Conservation (phyloP, 2,329 filamentous ascomycete genomes). For the Xylariaceae sp. region DNA sequence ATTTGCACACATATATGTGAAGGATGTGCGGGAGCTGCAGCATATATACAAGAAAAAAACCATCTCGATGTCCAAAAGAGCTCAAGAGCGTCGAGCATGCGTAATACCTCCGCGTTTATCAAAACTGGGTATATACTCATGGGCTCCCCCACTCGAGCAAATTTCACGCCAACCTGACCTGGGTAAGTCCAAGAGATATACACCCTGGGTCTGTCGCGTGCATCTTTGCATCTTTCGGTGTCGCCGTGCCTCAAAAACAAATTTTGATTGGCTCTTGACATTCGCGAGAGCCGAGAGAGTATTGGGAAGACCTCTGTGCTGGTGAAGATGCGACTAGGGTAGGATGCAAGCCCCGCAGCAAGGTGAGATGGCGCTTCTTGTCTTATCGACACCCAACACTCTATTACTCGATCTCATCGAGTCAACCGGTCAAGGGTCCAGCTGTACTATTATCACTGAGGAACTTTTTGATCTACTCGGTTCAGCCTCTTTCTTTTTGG, state of each 20-base stretch:
- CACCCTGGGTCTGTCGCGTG: no score
- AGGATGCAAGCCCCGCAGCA: conserved; percentile 12
- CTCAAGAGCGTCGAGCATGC: no score
- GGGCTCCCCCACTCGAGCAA: neutral
- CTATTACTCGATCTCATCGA: conserved; percentile 31
- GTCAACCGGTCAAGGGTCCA: no score
- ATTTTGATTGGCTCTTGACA: conserved; percentile 5
- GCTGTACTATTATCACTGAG: no score
- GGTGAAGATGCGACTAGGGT: conserved; percentile 6
- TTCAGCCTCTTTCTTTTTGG: no score
- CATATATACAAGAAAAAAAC: no score
- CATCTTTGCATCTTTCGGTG: conserved; percentile 3
- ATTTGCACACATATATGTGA: neutral
- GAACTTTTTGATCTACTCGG: no score
- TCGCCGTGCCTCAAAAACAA: conserved; percentile 3
- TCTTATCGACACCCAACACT: conserved; percentile 22
- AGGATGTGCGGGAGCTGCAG: neutral
- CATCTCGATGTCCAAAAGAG: no score
- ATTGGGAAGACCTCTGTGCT: no score
- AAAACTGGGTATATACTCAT: neutral
- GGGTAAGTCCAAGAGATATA: neutral
- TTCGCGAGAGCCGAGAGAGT: neutral
- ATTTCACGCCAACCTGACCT: neutral
- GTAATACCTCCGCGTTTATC: neutral
- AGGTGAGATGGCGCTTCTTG: conserved; percentile 9